Evolutionary conservation across 179 eudicot genomes (phyloP), one percentile per base, ranked within the genome.

Genomic region (Spinacia oleracea): DNA sequence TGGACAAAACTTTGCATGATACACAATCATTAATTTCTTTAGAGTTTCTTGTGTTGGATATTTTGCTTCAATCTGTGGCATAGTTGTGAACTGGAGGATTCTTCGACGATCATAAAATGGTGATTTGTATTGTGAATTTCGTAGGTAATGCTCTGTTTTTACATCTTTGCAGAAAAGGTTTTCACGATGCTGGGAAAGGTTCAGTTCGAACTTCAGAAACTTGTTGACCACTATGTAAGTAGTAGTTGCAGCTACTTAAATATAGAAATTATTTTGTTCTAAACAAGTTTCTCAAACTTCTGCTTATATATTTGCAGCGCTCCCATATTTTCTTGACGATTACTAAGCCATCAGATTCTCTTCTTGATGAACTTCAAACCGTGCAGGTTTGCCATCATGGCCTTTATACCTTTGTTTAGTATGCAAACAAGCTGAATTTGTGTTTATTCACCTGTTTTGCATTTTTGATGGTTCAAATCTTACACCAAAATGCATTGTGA

Each of bases 271-370:
- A 32, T 63, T 63, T 40, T 29, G 31, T 31, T 50, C 27, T 42
- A 51, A 78, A 59, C 66, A 67, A 76, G 46, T 59, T 72, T 20
- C 27, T 81, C 34, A 81, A 64, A 20, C 68, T 59, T 76, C 2
- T 76, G 31, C 58, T 77, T 73, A 50, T 81, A n/a, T 68, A 46
- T 84, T 46, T 80, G 75, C 96, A 96, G 98, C 97, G 99, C 23
- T 89, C 97, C 45, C 90, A 96, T 81, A 84, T 96, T 51, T 76
- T 83, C 76, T 77, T 85, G 79, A 96, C 99, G 35, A 91, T 96
- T 77, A 90, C 99, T 45, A 91, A 89, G 70, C 99, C 99, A 64
- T 93, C 97, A 40, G 97, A 96, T 78, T 93, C 97, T 53, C 98
- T 96, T 82, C 89, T 96, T 64, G 88, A 83, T 80, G 98, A 96